Percentiles rank a stretch among this genome's conserved stretches.
Conservation (phyloP, 805 yeast species). For the Komagataella populi region DNA sequence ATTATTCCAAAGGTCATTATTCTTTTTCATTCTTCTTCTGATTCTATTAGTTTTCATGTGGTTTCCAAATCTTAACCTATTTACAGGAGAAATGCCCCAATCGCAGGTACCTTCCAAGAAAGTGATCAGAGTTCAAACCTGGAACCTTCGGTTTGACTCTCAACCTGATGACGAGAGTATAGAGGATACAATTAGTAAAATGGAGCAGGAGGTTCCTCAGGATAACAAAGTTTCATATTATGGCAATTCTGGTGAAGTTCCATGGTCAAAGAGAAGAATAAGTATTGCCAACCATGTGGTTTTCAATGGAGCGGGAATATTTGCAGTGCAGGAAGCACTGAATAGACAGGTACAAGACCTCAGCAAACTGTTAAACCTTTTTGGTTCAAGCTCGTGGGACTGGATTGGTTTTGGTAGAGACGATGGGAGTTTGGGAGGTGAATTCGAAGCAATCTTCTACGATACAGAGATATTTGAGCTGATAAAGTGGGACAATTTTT, state of each 20-base stretch:
- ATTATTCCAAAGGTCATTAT: not conserved
- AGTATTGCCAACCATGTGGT: conserved; percentile 20
- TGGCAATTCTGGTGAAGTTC: conserved; percentile 13
- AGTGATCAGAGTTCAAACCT: conserved; percentile 10
- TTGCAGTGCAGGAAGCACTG: conserved; percentile 34
- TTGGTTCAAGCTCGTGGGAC: conserved; percentile 7
- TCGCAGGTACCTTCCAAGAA: not conserved
- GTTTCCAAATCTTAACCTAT: not conserved
- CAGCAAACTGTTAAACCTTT: conserved; percentile 13
- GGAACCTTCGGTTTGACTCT: conserved; percentile 17
- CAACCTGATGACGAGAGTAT: conserved; percentile 10
- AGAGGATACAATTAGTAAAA: conserved; percentile 8
- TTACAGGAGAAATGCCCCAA: not conserved
- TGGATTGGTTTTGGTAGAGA: conserved; percentile 41
- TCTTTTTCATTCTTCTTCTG: not conserved
- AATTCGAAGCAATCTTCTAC: conserved; percentile 34
- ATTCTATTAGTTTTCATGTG: not conserved
- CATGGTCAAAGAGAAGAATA: conserved; percentile 22
- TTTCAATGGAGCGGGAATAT: conserved; percentile 19
- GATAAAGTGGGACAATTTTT: conserved; percentile 26
- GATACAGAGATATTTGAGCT: conserved; percentile 22
- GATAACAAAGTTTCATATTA: conserved; percentile 12
- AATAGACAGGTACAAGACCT: conserved; percentile 32
- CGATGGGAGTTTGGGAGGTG: conserved; percentile 37
- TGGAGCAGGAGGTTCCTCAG: conserved; percentile 11